Evolutionary conservation across 805 yeast genomes (phyloP), one percentile per base, ranked within the genome.

Genomic region (Yarrowia alimentaria): DNA sequence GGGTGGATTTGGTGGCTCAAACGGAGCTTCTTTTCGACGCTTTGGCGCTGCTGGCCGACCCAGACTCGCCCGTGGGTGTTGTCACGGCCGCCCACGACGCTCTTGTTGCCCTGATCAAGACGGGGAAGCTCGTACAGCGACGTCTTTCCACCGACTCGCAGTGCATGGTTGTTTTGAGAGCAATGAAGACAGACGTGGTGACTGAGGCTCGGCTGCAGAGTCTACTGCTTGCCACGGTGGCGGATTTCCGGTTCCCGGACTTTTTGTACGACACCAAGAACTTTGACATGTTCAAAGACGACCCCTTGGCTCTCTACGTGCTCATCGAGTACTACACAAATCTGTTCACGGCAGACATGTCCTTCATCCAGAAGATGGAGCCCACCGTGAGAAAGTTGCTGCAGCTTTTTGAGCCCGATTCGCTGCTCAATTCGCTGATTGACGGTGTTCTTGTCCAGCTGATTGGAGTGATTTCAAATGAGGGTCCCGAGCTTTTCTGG

Each of bases 271-370:
- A 40, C 10, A 40, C 47, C 11, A 10, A 2, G 11, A 24, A 28
- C 14, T 30, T 30, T 16, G 50, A 30, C 28, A 30, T 43, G 37
- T 30, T 30, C 9, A 11, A 31, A 21, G 37, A 43, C 10, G 50
- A 43, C 11, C 50, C 50, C 6, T n/a, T 43, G 37, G 35, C 37
- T 8, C n/a, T 43, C 3, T 43, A 43, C n/a, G 37, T 43, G 8
- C 21, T 30, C 6, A 30, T 43, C 13, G 50, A 43, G 29, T 43
- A 30, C 37, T 43, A 30, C n/a, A 43, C 47, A 2, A 40, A 28
- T 12, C 33, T 40, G 13, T 40, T 40, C 47, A 40, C n/a, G 14
- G 24, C 50, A 4, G 37, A 43, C n/a, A 8, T 21, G 1, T 43
- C 50, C 7, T 30, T 30, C 29, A 30, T 43, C 11, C 30, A 30